Evolutionary conservation across 176 grass and related monocot genomes (phyloP).

Genomic region (Zoysia japonica): DNA sequence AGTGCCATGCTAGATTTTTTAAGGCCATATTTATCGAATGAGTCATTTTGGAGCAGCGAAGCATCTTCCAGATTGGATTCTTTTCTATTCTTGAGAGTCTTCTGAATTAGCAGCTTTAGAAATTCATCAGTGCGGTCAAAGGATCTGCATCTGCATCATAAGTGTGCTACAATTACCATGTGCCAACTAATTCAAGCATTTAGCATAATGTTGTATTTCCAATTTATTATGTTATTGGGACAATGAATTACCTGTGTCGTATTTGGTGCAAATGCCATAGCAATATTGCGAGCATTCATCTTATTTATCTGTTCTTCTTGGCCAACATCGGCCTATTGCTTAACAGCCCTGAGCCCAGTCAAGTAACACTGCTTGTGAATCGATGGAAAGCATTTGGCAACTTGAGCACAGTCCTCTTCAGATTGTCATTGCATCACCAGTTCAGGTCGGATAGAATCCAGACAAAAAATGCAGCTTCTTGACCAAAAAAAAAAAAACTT

Average conservation of each 20-base stretch:
- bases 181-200: background rate
- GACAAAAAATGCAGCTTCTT: too few species aligned
- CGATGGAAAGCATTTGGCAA: slow-evolving; percentile 54
- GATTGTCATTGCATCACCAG: slow-evolving; percentile 77
- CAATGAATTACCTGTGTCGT: slow-evolving; percentile 61
- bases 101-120: slow-evolving; percentile 73
- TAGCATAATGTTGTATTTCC: too few species aligned
- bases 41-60: slow-evolving; percentile 48
- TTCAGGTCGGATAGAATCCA: slow-evolving; percentile 64
- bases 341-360: too few species aligned
- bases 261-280: slow-evolving; percentile 77
- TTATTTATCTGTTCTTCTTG: slow-evolving; percentile 74
- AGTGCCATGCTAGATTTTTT: slow-evolving; percentile 53
- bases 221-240: slow-evolving; percentile 14
- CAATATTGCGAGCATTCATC: slow-evolving; percentile 75
- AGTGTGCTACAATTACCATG: too few species aligned
- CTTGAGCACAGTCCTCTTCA: slow-evolving; percentile 62
- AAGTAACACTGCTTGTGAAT: slow-evolving; percentile 59
- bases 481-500: too few species aligned
- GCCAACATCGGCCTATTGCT: slow-evolving; percentile 72
- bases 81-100: slow-evolving; percentile 61
- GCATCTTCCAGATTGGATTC: slow-evolving; percentile 55
- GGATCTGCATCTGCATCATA: slow-evolving; percentile 63
- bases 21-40: slow-evolving; percentile 66
- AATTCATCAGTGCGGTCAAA: slow-evolving; percentile 79